phyloP scores from a whole-genome alignment of 106 monocot species.

The Dendrobium catenatum region DNA sequence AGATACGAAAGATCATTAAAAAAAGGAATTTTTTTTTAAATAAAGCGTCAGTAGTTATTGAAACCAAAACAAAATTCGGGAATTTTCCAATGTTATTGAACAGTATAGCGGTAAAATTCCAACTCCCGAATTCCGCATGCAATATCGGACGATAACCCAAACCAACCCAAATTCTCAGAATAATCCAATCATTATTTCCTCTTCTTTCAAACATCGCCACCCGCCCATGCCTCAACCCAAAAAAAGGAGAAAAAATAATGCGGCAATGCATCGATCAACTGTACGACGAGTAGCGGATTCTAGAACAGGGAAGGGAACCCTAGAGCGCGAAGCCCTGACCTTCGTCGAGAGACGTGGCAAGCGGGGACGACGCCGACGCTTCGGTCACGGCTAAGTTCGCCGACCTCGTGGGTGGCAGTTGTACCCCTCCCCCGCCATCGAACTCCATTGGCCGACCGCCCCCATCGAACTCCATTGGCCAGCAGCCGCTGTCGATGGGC shows the following conservation, averaged over 20 bases:
- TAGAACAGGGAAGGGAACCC: not conserved
- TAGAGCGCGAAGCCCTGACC: conserved; percentile 7
- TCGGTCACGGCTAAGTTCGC: conserved; percentile 2
- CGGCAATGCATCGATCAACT: not conserved
- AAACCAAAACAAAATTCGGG: not conserved
- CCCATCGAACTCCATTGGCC: conserved; percentile 9
- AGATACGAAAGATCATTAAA: not conserved
- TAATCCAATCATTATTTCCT: not conserved
- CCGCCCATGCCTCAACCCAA: not conserved
- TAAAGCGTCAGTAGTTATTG: not conserved
- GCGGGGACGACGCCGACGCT: conserved; percentile 13
- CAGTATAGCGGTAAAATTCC: not conserved
- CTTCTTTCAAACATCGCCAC: not conserved
- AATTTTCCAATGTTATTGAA: not conserved
- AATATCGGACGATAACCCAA: not conserved
- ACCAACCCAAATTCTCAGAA: not conserved
- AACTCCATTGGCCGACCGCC: conserved; percentile 10
- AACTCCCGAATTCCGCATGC: not conserved
- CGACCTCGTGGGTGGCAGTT: conserved; percentile 3
- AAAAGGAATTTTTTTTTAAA: not conserved
- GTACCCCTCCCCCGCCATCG: conserved; percentile 6
- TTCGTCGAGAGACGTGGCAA: conserved; percentile 11
- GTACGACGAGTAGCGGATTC: not conserved
- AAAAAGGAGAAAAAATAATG: not conserved
- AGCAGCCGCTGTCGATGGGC: conserved; percentile 4